Evolutionary conservation across 1,139 yeast species (phyloP).

Genomic region (Nakaseomyces delphensis): DNA sequence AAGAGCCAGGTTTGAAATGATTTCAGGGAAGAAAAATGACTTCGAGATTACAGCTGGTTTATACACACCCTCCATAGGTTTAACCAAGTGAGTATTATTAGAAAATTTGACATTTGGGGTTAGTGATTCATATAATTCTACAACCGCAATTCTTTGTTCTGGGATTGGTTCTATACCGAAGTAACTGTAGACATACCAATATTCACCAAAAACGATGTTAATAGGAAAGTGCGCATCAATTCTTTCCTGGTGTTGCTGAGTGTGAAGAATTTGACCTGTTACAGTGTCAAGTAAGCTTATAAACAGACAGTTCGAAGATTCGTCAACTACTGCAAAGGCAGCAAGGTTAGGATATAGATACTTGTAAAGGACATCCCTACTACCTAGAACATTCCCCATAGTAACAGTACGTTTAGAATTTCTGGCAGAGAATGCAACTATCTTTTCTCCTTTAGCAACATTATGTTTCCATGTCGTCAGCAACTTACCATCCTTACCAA

Average conservation of each 20-base stretch:
- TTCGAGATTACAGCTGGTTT: conserved; percentile 43
- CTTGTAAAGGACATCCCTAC: conserved; percentile 73
- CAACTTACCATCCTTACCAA: conserved; percentile 17
- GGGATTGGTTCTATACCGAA: conserved; percentile 42
- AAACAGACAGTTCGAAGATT: conserved; percentile 29
- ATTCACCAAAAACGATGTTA: conserved; percentile 61
- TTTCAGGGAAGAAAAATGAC: conserved; percentile 55
- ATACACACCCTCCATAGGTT: conserved; percentile 22
- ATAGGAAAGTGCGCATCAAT: conserved; percentile 37
- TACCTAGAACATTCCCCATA: conserved; percentile 62
- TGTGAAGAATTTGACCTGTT: conserved; percentile 56
- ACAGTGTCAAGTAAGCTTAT: conserved; percentile 57
- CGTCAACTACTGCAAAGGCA: conserved; percentile 44
- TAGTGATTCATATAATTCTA: conserved; percentile 69
- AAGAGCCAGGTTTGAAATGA: conserved; percentile 43
- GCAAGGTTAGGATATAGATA: conserved; percentile 66
- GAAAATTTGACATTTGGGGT: conserved; percentile 39
- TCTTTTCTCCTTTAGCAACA: conserved; percentile 27
- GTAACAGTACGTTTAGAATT: conserved; percentile 45
- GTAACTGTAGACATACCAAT: conserved; percentile 72
- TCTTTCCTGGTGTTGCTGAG: conserved; percentile 37
- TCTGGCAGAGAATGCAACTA: conserved; percentile 36
- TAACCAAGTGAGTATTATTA: conserved; percentile 8
- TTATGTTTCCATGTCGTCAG: conserved; percentile 32
- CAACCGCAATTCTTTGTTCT: conserved; percentile 50